Evolutionary conservation across 306 rosid genomes (phyloP), one percentile per base, ranked within the genome.

Genomic region (Prinsepia uniflora): DNA sequence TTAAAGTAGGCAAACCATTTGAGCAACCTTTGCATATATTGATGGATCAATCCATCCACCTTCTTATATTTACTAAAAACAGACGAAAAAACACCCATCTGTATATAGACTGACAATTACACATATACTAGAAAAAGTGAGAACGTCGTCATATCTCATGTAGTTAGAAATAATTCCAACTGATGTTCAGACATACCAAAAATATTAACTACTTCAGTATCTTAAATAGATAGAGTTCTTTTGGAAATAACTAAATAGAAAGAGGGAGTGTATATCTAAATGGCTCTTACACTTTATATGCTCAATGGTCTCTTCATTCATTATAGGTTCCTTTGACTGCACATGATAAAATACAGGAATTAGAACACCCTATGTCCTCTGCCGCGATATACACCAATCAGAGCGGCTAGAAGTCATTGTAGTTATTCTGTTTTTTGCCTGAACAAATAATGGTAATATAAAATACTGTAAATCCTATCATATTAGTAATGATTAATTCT

Each of bases 341-440:
- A 81, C 52, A 67, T 94, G 96, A 84, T 94, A 94, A 87, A 94
- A 94, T 46, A 91, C 99, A 50, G 99, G 99, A 85, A 94, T 94
- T 68, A 97, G 99, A 70, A 94, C 96, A 65, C 99, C 99, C 99
- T 97, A 94, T 7, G 96, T 86, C 84, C 99, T 86, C 84, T 94
- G 99, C 77, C 99, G 92, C 8, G 99, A 94, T 75, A 94, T 94
- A 71, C 99, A 94, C 99, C 99, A 94, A 72, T 94, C 99, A 34
- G 95, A 87, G 72, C 99, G 97, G 75, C 88, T 73, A 48, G 95
- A 86, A 69, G 96, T 89, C 97, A 94, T 94, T 55, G 96, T 85
- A 20, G 95, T 86, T 76, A 94, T 94, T 87, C 99, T 89, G 82
- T 94, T 94, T 85, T 86, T 95, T 82, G 88, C 92, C 99, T 94